A percentile compares a stretch with the other conserved stretches of the same genome.
phyloP scores from a whole-genome alignment of 179 eudicot genomes.

The Kewa caespitosa region DNA sequence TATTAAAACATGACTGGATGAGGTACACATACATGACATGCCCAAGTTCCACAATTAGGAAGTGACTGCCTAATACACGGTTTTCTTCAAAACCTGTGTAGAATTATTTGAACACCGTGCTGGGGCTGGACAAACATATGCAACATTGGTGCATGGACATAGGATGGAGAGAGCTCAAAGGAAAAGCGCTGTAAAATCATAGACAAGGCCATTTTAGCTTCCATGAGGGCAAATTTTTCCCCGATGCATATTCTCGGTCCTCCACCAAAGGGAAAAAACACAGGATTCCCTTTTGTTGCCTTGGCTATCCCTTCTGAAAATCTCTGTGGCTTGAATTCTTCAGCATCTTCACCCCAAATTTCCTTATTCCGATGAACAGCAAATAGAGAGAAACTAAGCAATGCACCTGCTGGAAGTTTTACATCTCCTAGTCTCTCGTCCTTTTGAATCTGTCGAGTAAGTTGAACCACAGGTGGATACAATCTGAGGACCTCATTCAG shows the following conservation, averaged over 20 bases:
- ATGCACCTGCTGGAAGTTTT: background rate
- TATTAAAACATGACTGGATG: too few relatives aligned
- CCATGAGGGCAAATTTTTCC: constrained; percentile 18
- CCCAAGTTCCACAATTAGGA: too few relatives aligned
- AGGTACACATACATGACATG: too few relatives aligned
- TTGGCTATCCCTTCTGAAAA: constrained; percentile 29
- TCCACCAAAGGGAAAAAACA: constrained; percentile 24
- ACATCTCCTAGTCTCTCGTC: background rate
- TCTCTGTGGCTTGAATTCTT: constrained; percentile 31
- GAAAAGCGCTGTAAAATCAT: constrained; percentile 24
- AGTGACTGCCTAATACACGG: too few relatives aligned
- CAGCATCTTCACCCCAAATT: constrained; percentile 27
- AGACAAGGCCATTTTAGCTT: constrained; percentile 26
- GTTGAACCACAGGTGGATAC: background rate
- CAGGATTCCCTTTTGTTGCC: constrained; percentile 19
- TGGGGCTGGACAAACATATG: too few relatives aligned
- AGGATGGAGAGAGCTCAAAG: constrained; percentile 4
- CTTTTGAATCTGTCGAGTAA: background rate
- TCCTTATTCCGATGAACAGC: constrained; percentile 19
- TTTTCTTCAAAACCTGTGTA: too few relatives aligned
- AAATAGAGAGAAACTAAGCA: constrained; percentile 10
- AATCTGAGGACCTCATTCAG: background rate
- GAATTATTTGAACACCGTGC: too few relatives aligned
- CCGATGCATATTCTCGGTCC: constrained; percentile 34
- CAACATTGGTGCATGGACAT: constrained; percentile 16